Evolutionary conservation across 1,284 basidiomycete genomes (phyloP), one percentile per base, ranked within the genome.

Genomic region (Marasmius oreades): DNA sequence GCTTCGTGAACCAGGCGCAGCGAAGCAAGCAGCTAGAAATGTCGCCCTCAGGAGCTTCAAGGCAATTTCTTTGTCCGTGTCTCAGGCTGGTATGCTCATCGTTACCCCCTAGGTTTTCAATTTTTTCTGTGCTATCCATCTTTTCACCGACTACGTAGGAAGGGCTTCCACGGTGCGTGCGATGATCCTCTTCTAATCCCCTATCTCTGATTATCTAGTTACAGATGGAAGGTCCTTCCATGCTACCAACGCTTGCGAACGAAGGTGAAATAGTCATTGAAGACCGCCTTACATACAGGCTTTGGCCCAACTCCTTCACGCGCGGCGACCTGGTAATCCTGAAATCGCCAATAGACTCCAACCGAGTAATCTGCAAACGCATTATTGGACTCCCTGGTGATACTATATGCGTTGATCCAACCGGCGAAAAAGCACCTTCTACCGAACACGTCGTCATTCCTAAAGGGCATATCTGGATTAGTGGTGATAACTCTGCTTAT

Each of bases 331-430:
- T 99, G 50, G 77, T 97, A 56, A 86, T 89, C 11, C 79, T 91
- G 42, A 77, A 79, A 48, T 93, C 90, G 1, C 95, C 95, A 4
- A 70, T 86, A 45, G 79, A 89, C 62, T 90, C 90, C 0, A 71
- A 73, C 0, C 80, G 82, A 46, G 76, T 86, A 23, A 84, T 98
- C 22, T 96, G 94, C 74, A 99, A 99, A 75, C 85, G 96, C 42
- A 78, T 99, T 14, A 77, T 98, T 20, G 96, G 94, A 0, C 73
- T 99, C 18, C 89, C 93, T 20, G 96, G 96, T 1, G 96, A 99
- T 69, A 75, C 89, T 20, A 70, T 98, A 23, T 93, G 93, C 61
- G 85, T 96, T 26, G 94, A 98, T 77, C 95, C 78, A 45, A 87
- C 84, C 3, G 85, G 85, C n/a, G 62, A 73, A 58, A 72, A 73